These are phyloP conservation scores for Rhizophagus clarus DNA, from an alignment of 192 early-diverging fungal genomes.

Conservation along the genomic window DNA sequence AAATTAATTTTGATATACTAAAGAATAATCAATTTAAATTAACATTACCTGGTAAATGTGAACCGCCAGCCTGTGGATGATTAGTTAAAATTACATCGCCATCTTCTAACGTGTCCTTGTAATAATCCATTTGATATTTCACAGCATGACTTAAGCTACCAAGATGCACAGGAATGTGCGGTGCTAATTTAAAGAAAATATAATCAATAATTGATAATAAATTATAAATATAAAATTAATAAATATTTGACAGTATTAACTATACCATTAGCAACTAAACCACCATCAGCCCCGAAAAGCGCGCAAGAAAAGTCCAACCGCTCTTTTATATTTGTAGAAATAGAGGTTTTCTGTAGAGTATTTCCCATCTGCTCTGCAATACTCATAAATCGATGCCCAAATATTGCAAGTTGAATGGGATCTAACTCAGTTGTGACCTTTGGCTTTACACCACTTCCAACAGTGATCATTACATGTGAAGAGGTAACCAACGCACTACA, in stretches of 20 bases:
- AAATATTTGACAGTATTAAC: background rate
- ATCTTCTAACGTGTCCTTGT: slow-evolving; percentile 66
- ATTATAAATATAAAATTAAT: background rate
- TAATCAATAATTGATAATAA: background rate
- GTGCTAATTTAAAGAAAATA: slow-evolving; percentile 44
- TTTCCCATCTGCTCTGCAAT: slow-evolving; percentile 98
- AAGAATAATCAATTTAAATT: background rate
- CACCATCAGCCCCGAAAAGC: slow-evolving; percentile 86
- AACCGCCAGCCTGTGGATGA: slow-evolving; percentile 94
- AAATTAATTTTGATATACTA: background rate
- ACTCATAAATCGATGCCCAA: slow-evolving; percentile 96
- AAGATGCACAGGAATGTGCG: slow-evolving; percentile 91
- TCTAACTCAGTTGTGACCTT: slow-evolving; percentile 66
- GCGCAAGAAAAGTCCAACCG: slow-evolving; percentile 97
- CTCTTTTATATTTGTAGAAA: slow-evolving; percentile 98
- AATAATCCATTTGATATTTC: slow-evolving; percentile 83
- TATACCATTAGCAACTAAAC: slow-evolving; percentile 73
- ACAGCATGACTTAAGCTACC: slow-evolving; percentile 95
- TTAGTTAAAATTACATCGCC: slow-evolving; percentile 96
- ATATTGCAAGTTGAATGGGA: slow-evolving; percentile 89
- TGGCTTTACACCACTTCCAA: slow-evolving; percentile 44
- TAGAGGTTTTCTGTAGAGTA: slow-evolving; percentile 91
- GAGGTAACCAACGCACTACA: slow-evolving; percentile 78
- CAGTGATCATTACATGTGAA: slow-evolving; percentile 61
- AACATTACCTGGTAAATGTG: slow-evolving; percentile 73